phyloP scores from a whole-genome alignment of 768 basidiomycete genomes.

The Phaffia tasmanica region DNA sequence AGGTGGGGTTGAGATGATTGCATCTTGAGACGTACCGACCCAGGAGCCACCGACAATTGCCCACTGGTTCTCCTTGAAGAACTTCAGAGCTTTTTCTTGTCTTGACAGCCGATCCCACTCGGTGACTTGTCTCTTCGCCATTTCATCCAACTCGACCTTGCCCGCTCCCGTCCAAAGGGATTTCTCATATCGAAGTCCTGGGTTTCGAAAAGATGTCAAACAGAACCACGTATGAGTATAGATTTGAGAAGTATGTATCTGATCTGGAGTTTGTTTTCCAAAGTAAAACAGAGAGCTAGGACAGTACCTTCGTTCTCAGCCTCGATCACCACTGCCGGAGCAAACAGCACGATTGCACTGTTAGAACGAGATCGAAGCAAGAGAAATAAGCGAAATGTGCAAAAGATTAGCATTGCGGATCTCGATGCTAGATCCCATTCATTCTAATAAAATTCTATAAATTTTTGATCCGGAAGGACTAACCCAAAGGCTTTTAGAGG shows the following conservation, averaged over 20 bases:
- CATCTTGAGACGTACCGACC: neutral
- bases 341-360: constrained; percentile 1
- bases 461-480: neutral
- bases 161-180: constrained; percentile 11
- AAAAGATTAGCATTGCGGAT: neutral
- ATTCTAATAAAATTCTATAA: too few species aligned
- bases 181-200: neutral
- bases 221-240: too few species aligned
- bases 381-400: neutral
- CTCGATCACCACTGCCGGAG: constrained; percentile 6
- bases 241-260: too few species aligned
- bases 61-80: constrained; percentile 4
- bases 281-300: too few species aligned
- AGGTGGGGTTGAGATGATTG: neutral
- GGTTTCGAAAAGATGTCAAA: too few species aligned
- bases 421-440: too few species aligned
- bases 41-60: constrained; percentile 7
- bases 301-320: neutral
- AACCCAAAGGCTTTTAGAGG: constrained; percentile 13
- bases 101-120: neutral
- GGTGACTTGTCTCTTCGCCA: neutral
- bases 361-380: too few species aligned
- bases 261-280: too few species aligned
- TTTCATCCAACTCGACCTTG: neutral
- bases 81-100: neutral